A percentile compares a stretch with the other conserved stretches of the same genome.
Conservation (phyloP, 441 rosid species). For the Heliophila coronopifolia region DNA sequence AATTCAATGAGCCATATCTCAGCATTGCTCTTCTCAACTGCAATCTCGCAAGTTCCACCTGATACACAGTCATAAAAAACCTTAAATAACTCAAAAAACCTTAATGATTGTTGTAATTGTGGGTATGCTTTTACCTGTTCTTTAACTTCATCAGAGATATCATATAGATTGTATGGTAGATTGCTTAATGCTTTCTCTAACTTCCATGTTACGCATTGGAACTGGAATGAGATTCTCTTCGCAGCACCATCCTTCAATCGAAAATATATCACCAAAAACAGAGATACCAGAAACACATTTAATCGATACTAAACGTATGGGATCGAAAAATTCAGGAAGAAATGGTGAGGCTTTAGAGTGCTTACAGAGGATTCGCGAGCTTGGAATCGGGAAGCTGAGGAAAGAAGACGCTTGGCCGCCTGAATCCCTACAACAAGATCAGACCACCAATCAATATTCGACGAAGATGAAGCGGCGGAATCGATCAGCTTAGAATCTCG, state of each 20-base stretch:
- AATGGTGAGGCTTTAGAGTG: background rate
- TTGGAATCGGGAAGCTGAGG: slow-evolving; percentile 35
- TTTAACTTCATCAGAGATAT: slow-evolving; percentile 82
- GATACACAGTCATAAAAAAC: background rate
- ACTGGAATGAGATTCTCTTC: slow-evolving; percentile 62
- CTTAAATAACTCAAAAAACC: no score
- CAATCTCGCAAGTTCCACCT: slow-evolving; percentile 70
- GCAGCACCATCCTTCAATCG: slow-evolving; percentile 61
- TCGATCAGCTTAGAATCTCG: slow-evolving; percentile 31
- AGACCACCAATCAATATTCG: slow-evolving; percentile 45
- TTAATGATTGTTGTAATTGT: no score
- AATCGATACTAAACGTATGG: slow-evolving; percentile 18
- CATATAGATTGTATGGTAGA: slow-evolving; percentile 56
- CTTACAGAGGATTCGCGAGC: slow-evolving; percentile 52
- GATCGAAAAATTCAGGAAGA: background rate
- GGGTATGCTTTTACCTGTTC: slow-evolving; percentile 52
- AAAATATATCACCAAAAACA: slow-evolving; percentile 34
- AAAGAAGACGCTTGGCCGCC: slow-evolving; percentile 54
- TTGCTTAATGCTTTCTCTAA: slow-evolving; percentile 68
- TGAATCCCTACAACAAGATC: slow-evolving; percentile 51
- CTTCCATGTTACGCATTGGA: slow-evolving; percentile 72
- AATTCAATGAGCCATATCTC: slow-evolving; percentile 54
- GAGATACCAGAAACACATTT: slow-evolving; percentile 14
- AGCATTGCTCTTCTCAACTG: slow-evolving; percentile 76
- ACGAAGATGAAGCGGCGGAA: slow-evolving; percentile 30